phyloP scores from a whole-genome alignment of 192 early-diverging fungal species.

The Coemansia sp. region DNA sequence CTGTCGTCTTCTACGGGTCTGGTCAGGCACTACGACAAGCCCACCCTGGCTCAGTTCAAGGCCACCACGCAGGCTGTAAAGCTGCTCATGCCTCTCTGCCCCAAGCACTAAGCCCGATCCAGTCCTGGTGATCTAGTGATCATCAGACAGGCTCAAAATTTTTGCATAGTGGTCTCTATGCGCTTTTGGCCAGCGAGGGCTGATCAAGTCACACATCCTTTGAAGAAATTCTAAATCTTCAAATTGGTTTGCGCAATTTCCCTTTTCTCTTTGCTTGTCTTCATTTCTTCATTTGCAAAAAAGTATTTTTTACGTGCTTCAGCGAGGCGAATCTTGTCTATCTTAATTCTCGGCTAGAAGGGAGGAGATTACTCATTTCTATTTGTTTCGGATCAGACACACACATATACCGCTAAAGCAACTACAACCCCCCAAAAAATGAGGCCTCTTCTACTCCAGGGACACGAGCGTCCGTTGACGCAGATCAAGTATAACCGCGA shows the following conservation, averaged over 20 bases:
- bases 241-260: constrained; percentile 2
- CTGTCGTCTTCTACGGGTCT: constrained; percentile 40
- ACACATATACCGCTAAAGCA: neutral
- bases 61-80: constrained; percentile 44
- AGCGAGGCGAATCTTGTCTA: neutral
- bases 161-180: constrained; percentile 7
- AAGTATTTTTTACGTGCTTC: constrained; percentile 4
- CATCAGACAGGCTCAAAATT: constrained; percentile 11
- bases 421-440: neutral
- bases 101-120: neutral
- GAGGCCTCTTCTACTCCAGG: constrained; percentile 91
- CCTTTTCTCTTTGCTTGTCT: constrained; percentile 6
- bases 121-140: neutral
- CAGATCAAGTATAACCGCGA: constrained; percentile 98
- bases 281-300: constrained; percentile 8
- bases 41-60: constrained; percentile 49
- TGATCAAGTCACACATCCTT: constrained; percentile 1
- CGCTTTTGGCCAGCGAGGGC: constrained; percentile 1
- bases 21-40: constrained; percentile 50
- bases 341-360: constrained; percentile 3
- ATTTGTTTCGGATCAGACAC: neutral
- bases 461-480: constrained; percentile 94
- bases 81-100: constrained; percentile 30
- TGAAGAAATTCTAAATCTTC: neutral
- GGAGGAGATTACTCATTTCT: neutral